Conservation (phyloP, 306 rosid genomes). For the Heteromeles arbutifolia region DNA sequence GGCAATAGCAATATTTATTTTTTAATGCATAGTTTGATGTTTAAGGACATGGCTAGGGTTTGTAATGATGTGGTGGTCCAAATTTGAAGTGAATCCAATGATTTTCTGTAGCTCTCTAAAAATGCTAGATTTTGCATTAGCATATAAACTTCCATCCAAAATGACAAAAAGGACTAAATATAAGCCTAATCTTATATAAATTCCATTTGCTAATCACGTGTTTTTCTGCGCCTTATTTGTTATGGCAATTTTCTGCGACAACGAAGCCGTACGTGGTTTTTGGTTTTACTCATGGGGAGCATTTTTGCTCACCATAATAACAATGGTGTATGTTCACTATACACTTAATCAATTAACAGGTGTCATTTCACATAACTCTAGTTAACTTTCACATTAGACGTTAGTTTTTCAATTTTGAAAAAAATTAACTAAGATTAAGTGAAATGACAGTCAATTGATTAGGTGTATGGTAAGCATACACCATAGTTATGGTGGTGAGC, state of each 20-base stretch:
- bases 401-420: too few relatives aligned
- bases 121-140: not conserved
- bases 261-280: conserved; percentile 13
- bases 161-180: conserved; percentile 4
- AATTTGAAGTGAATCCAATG: not conserved
- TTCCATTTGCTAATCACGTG: conserved; percentile 1
- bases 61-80: conserved; percentile 14
- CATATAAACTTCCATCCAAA: not conserved
- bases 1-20: not conserved
- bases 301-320: too few relatives aligned
- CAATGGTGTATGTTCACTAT: too few relatives aligned
- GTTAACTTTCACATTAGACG: too few relatives aligned
- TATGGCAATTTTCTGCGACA: conserved; percentile 3
- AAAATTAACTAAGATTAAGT: too few relatives aligned
- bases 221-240: conserved; percentile 23
- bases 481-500: too few relatives aligned
- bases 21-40: not conserved
- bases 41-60: conserved; percentile 11
- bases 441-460: too few relatives aligned
- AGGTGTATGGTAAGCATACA: too few relatives aligned
- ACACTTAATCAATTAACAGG: too few relatives aligned
- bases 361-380: too few relatives aligned
- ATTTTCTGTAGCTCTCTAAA: not conserved
- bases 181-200: not conserved
- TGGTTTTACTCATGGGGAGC: too few relatives aligned